Conservation (phyloP, 805 yeast species). For the Sungouiella blattae region DNA sequence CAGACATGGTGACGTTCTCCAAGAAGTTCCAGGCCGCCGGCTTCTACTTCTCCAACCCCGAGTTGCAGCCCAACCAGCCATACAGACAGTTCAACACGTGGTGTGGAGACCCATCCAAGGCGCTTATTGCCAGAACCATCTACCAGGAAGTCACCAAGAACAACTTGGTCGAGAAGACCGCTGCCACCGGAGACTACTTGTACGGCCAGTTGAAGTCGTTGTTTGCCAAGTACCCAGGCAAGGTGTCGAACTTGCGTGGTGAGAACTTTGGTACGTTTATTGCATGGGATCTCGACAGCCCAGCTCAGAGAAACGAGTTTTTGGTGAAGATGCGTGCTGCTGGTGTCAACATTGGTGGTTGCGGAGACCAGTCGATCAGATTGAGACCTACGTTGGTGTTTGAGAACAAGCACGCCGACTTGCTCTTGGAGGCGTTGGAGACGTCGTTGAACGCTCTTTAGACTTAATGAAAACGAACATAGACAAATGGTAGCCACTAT, state of each 20-base stretch:
- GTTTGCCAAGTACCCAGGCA: constrained; percentile 38
- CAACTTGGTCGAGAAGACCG: constrained; percentile 46
- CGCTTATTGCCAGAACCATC: constrained; percentile 59
- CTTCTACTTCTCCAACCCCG: constrained; percentile 58
- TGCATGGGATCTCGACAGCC: constrained; percentile 55
- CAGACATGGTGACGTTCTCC: constrained; percentile 68
- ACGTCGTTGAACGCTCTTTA: constrained; percentile 22
- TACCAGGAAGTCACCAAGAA: constrained; percentile 51
- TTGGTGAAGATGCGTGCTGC: constrained; percentile 42
- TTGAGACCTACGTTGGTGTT: constrained; percentile 65
- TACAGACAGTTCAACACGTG: constrained; percentile 75
- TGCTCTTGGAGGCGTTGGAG: constrained; percentile 45
- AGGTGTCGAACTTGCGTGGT: constrained; percentile 54
- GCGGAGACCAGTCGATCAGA: constrained; percentile 57
- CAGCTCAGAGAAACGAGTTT: constrained; percentile 44
- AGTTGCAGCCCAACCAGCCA: constrained; percentile 56
- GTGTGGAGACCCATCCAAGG: constrained; percentile 75
- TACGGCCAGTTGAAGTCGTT: constrained; percentile 40
- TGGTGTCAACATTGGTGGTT: constrained; percentile 68
- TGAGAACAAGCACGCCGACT: constrained; percentile 58
- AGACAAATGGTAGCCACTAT: too few relatives aligned
- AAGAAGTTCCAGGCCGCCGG: constrained; percentile 75
- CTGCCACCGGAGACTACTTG: constrained; percentile 53
- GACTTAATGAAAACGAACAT: too few relatives aligned
- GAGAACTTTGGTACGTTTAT: constrained; percentile 61